These are phyloP conservation scores for Lepidium sativum DNA, from an alignment of 345 rosid genomes.

Conservation along the genomic window DNA sequence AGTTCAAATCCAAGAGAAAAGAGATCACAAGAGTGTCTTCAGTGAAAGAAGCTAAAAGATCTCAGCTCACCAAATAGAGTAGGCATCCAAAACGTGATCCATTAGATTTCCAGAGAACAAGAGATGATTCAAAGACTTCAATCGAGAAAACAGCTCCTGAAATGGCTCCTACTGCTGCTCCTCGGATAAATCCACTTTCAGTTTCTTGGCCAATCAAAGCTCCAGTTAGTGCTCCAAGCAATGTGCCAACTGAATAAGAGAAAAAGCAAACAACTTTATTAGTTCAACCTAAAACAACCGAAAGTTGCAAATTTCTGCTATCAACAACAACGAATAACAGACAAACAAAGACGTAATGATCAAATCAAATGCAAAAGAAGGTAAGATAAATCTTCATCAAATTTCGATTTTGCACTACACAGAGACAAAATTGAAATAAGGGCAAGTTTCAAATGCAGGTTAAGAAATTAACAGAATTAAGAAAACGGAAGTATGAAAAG, in stretches of 20 bases:
- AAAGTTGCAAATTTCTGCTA: neutral
- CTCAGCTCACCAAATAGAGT: conserved; percentile 76
- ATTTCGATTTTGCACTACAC: neutral
- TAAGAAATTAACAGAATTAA: neutral
- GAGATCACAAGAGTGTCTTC: neutral
- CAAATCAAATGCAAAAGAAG: neutral
- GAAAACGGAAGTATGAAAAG: neutral
- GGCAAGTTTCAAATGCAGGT: neutral
- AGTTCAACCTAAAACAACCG: neutral
- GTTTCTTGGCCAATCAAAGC: conserved; percentile 99
- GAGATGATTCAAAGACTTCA: conserved; percentile 97
- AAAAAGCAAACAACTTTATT: conserved; percentile 2
- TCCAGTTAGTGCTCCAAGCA: conserved; percentile 97
- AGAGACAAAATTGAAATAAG: neutral
- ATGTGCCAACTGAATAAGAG: conserved; percentile 68
- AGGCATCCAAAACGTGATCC: conserved; percentile 87
- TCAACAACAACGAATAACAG: neutral
- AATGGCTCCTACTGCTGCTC: conserved; percentile 97
- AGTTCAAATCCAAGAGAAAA: neutral
- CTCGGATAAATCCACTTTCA: conserved; percentile 94
- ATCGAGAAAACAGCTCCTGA: conserved; percentile 99
- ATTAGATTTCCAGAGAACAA: conserved; percentile 89
- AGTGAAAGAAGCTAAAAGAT: neutral
- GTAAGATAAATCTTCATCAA: too few relatives aligned
- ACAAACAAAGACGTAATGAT: neutral